Evolutionary conservation across 2,329 filamentous ascomycete species (phyloP), one percentile per base, ranked within the genome.

Genomic region (Podosphaera fusca): DNA sequence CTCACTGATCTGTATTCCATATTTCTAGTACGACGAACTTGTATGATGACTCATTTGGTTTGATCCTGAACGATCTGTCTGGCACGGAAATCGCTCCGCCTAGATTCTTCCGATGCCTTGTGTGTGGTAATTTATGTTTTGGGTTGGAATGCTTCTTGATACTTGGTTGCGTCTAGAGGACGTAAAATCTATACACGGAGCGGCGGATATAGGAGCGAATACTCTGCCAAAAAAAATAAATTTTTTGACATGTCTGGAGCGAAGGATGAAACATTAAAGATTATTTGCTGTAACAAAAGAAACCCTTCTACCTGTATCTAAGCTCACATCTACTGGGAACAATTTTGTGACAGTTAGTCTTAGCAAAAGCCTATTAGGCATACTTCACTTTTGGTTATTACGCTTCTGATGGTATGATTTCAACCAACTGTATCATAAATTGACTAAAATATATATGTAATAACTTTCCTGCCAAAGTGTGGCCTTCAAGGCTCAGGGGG

Each of bases 21-120:
- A 56, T 62, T 56, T 64, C 61, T 63, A 63, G 65, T 58, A 65
- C 63, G 63, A 73, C 74, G 74, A 74, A 73, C 73, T 69, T 75
- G 71, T 74, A 78, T 77, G 74, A 77, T 74, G 73, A 77, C 73
- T 42, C 10, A 58, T 61, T 60, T 59, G 56, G 58, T 60, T 73
- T 72, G 73, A 73, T 77, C 73, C 73, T 77, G 73, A 42, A 42
- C 38, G 38, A 42, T 73, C 68, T 76, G 75, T 78, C 76, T 74
- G 74, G 77, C 71, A 78, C 76, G 77, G 73, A 74, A 74, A 75
- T 76, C 71, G 64, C 63, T 65, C 64, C 64, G 58, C 62, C 12
- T 51, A 31, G 55, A 58, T 63, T 60, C 63, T 66, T 65, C 64
- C 12, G 65, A 68, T 65, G 64, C 66, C 62, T 63, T 59, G 59